phyloP scores from a whole-genome alignment of 1,284 basidiomycete species.

The Phylloporus sp. region DNA sequence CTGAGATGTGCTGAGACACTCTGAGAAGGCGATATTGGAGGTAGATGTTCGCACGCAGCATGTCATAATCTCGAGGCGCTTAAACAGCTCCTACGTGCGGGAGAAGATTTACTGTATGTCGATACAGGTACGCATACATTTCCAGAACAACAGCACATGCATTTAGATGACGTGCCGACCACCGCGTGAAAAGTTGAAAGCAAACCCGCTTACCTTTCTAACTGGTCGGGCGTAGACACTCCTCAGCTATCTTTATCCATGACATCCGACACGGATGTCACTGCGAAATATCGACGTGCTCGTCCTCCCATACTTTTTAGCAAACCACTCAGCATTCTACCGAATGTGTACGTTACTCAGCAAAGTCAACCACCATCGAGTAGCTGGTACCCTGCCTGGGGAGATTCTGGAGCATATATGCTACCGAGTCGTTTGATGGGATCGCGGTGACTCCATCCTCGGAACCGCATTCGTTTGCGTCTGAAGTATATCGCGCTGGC shows the following conservation, averaged over 20 bases:
- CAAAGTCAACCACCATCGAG: conserved; percentile 20
- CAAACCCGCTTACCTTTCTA: not conserved
- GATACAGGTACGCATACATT: too few species aligned
- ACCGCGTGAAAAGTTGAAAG: too few species aligned
- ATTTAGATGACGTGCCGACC: too few species aligned
- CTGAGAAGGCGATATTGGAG: too few species aligned
- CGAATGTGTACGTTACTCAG: conserved; percentile 30
- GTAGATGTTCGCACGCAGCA: too few species aligned
- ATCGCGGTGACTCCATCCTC: conserved; percentile 25
- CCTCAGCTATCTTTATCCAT: conserved; percentile 30
- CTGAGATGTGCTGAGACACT: too few species aligned
- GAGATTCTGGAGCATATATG: conserved; percentile 31
- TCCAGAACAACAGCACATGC: too few species aligned
- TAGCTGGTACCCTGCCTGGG: conserved; percentile 36
- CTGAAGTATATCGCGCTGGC: conserved; percentile 31
- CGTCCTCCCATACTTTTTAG: conserved; percentile 31
- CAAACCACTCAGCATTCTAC: conserved; percentile 14
- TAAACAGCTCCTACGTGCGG: too few species aligned
- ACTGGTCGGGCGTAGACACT: conserved; percentile 29
- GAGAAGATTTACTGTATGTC: too few species aligned
- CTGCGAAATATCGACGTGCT: conserved; percentile 52
- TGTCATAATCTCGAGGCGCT: too few species aligned
- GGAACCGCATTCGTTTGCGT: conserved; percentile 31
- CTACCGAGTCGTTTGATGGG: conserved; percentile 35
- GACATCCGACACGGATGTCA: conserved; percentile 46